phyloP scores from a whole-genome alignment of 768 basidiomycete species.

The Russula virescens region DNA sequence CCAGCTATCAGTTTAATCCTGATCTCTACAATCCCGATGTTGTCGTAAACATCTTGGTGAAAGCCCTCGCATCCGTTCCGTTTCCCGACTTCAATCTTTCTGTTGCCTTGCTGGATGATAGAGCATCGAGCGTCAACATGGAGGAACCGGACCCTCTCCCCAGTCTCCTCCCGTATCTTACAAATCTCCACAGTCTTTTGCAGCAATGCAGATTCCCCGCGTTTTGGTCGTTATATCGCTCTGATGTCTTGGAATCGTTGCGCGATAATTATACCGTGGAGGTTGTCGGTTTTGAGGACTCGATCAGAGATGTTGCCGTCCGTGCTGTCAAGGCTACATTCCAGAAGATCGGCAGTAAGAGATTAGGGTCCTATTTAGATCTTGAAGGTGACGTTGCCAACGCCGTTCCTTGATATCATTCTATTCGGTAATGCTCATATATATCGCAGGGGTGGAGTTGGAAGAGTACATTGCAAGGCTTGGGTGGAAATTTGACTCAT shows the following conservation, averaged over 20 bases:
- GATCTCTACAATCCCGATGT: constrained; percentile 90
- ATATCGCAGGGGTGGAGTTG: constrained; percentile 46
- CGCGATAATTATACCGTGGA: constrained; percentile 86
- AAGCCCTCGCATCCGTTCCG: constrained; percentile 78
- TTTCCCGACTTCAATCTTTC: constrained; percentile 93
- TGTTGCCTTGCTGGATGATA: constrained; percentile 85
- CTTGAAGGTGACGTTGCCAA: constrained; percentile 44
- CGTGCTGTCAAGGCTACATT: constrained; percentile 76
- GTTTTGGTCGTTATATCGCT: constrained; percentile 76
- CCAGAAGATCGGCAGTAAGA: constrained; percentile 58
- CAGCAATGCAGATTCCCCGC: constrained; percentile 83
- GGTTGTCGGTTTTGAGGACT: constrained; percentile 74
- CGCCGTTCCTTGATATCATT: not conserved
- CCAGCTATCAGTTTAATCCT: constrained; percentile 93
- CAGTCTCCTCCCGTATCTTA: constrained; percentile 59
- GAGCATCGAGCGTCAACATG: constrained; percentile 44
- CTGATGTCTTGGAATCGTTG: constrained; percentile 60
- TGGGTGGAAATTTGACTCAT: constrained; percentile 58
- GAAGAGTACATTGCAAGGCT: constrained; percentile 54
- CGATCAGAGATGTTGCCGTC: constrained; percentile 71
- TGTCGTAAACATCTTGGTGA: constrained; percentile 90
- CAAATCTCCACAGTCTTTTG: constrained; percentile 60
- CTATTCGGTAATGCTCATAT: not conserved
- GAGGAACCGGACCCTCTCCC: constrained; percentile 84
- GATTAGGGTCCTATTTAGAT: constrained; percentile 68